Conservation (phyloP, 768 basidiomycete species). For the Cystofilobasidium macerans region DNA sequence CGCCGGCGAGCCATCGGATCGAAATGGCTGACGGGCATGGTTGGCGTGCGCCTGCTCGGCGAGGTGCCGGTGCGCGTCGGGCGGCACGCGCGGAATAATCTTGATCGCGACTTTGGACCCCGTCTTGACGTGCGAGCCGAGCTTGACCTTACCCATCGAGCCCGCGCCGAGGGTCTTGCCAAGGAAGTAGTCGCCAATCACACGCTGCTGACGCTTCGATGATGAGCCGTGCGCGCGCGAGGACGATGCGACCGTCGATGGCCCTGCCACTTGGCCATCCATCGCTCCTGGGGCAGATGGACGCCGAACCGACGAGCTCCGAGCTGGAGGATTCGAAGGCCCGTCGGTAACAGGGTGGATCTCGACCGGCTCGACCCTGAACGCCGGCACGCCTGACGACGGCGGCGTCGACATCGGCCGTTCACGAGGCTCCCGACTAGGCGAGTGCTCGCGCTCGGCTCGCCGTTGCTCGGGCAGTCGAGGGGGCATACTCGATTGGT, state of each 20-base stretch:
- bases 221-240: conserved; percentile 1
- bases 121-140: conserved; percentile 75
- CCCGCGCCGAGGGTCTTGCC: conserved; percentile 95
- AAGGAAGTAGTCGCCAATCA: conserved; percentile 83
- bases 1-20: conserved; percentile 26
- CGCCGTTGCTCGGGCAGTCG: too few species aligned
- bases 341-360: neutral
- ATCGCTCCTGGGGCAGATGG: conserved; percentile 20
- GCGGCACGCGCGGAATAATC: conserved; percentile 72
- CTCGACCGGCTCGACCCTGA: neutral
- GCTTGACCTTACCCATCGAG: conserved; percentile 98
- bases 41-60: conserved; percentile 27
- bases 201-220: conserved; percentile 36
- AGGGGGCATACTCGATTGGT: too few species aligned
- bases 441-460: too few species aligned
- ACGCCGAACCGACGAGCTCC: conserved; percentile 12
- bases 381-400: neutral
- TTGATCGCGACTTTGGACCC: conserved; percentile 98
- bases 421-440: too few species aligned
- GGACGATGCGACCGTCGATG: neutral
- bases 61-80: conserved; percentile 47
- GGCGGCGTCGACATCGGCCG: neutral
- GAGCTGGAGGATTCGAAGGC: neutral
- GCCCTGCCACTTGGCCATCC: too few species aligned
- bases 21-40: conserved; percentile 16